These are phyloP conservation scores for Fusarium scirpi DNA, from an alignment of 2,329 filamentous ascomycete species.

Conservation along the genomic window DNA sequence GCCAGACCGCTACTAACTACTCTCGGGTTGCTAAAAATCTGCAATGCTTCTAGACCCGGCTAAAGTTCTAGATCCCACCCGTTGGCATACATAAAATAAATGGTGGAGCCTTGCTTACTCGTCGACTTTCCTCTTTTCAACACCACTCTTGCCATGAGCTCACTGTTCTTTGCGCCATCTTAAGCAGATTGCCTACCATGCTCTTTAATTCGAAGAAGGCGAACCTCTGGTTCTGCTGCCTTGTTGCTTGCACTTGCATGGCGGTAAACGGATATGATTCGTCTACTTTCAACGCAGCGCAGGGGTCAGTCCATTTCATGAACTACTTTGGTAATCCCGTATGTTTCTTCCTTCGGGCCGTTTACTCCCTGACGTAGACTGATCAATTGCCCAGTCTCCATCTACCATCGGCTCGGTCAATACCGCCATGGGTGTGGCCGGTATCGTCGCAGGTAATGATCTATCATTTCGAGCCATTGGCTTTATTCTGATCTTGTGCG, in stretches of 20 bases:
- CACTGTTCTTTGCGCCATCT: background rate
- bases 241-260: constrained; percentile 11
- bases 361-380: background rate
- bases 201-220: constrained; percentile 11
- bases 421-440: constrained; percentile 3
- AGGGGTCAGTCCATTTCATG: constrained; percentile 17
- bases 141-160: background rate
- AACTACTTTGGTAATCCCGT: constrained; percentile 15
- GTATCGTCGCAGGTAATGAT: background rate
- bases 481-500: background rate
- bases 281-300: constrained; percentile 10
- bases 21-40: background rate
- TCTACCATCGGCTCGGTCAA: constrained; percentile 8
- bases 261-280: constrained; percentile 14
- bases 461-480: background rate
- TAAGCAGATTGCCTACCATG: background rate
- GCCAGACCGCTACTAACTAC: background rate
- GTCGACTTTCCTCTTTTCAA: background rate
- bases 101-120: background rate
- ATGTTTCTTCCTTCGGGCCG: background rate
- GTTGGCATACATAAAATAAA: background rate
- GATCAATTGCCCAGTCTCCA: background rate
- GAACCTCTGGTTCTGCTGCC: constrained; percentile 17
- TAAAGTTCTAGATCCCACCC: background rate
- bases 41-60: constrained; percentile 3